phyloP scores from a whole-genome alignment of 352 stramenopile genomes.

The Phytophthora tentaculata region DNA sequence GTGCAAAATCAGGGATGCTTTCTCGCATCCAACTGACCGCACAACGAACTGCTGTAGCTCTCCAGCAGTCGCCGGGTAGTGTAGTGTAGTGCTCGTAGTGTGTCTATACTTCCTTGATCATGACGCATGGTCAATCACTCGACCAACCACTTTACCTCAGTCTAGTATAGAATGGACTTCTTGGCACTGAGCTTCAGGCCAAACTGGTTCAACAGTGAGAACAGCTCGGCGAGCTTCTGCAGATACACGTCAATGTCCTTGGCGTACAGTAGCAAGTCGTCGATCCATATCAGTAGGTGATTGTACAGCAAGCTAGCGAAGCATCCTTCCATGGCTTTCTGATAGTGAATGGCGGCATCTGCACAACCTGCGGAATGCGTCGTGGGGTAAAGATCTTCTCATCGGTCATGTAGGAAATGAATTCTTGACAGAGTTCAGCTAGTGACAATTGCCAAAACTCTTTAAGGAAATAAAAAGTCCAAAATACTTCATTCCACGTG shows the following conservation, averaged over 20 bases:
- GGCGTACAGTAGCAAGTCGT: background rate
- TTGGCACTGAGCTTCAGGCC: background rate
- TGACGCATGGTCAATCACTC: background rate
- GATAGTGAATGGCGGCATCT: background rate
- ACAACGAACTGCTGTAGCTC: background rate
- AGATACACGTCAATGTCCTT: background rate
- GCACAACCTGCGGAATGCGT: background rate
- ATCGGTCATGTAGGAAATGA: constrained; percentile 1
- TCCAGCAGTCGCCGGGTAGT: background rate
- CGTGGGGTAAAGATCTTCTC: background rate
- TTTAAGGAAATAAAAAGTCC: background rate
- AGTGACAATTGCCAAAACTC: background rate
- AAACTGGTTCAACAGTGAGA: background rate
- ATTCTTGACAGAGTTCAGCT: background rate
- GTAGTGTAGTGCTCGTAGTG: background rate
- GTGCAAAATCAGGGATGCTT: background rate
- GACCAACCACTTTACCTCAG: background rate
- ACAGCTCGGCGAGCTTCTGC: background rate
- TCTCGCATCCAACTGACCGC: background rate
- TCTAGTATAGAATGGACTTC: background rate
- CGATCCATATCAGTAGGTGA: background rate
- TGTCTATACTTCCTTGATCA: background rate
- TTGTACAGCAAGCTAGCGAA: background rate
- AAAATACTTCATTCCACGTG: background rate
- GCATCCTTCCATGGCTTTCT: background rate